Percentiles rank a stretch among this genome's conserved stretches.
Conservation (phyloP, 345 rosid genomes). For the Passiflora organensis region DNA sequence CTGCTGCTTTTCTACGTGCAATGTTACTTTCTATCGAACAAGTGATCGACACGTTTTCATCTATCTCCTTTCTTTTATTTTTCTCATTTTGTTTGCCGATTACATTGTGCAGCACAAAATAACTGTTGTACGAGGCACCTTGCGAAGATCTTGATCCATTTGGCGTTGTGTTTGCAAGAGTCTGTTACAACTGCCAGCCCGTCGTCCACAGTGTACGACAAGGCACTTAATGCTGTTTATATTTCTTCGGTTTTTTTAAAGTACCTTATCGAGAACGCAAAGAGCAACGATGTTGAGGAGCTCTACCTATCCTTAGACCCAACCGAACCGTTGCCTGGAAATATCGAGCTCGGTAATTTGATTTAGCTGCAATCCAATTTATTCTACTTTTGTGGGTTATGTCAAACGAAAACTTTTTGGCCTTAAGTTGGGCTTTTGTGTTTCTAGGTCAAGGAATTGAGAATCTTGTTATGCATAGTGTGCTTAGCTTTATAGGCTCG, state of each 20-base stretch:
- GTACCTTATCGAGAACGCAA: conserved; percentile 61
- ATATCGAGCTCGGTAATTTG: conserved; percentile 48
- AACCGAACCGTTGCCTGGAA: conserved; percentile 55
- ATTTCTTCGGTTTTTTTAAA: conserved; percentile 80
- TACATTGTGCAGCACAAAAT: conserved; percentile 53
- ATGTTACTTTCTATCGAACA: not conserved
- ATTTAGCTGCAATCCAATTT: too few species aligned
- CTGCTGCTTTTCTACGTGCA: not conserved
- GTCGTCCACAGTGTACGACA: conserved; percentile 36
- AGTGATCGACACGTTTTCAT: not conserved
- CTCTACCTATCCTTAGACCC: conserved; percentile 59
- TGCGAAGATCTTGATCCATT: conserved; percentile 76
- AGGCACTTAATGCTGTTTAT: conserved; percentile 71
- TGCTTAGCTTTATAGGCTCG: conserved; percentile 66
- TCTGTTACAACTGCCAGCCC: conserved; percentile 43
- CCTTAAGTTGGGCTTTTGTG: conserved; percentile 22
- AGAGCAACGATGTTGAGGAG: conserved; percentile 42
- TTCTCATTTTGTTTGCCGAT: not conserved
- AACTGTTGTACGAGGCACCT: conserved; percentile 80
- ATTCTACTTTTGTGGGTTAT: too few species aligned
- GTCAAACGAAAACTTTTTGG: too few species aligned
- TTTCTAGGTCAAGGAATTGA: conserved; percentile 71
- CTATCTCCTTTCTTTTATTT: not conserved
- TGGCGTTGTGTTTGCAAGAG: conserved; percentile 79
- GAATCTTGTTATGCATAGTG: conserved; percentile 67